Conservation (phyloP, 257 asterid genomes). For the Solanum raphanifolium region DNA sequence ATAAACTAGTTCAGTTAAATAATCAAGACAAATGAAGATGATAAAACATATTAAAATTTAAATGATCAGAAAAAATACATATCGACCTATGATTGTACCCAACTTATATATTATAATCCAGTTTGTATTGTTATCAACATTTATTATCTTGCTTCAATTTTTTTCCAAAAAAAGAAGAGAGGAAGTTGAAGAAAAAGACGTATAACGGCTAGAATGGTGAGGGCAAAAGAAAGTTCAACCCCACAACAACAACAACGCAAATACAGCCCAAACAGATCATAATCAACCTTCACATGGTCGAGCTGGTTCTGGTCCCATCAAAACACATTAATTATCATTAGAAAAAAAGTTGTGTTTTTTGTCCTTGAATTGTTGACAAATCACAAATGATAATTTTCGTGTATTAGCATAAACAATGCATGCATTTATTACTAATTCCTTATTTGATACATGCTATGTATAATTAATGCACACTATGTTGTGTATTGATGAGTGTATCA, state of each 20-base stretch:
- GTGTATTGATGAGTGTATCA: too few relatives aligned
- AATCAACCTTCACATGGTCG: constrained; percentile 51
- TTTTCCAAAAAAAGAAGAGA: not conserved
- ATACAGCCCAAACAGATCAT: constrained; percentile 12
- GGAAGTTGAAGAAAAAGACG: not conserved
- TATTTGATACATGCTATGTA: too few relatives aligned
- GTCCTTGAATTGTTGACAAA: too few relatives aligned
- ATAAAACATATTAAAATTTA: not conserved
- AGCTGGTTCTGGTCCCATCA: constrained; percentile 26
- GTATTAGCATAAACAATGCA: too few relatives aligned
- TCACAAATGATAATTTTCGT: too few relatives aligned
- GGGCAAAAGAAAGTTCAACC: not conserved
- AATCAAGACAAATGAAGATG: not conserved
- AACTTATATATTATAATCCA: not conserved
- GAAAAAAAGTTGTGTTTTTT: too few relatives aligned
- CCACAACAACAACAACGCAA: not conserved
- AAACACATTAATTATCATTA: not conserved
- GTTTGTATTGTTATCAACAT: not conserved
- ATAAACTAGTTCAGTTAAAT: too few relatives aligned
- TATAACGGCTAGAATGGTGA: not conserved
- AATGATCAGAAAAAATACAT: not conserved
- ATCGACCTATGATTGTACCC: not conserved
- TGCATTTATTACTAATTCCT: too few relatives aligned
- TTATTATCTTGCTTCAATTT: too few relatives aligned
- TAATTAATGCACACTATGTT: too few relatives aligned